These are phyloP conservation scores for Haematococcus lacustris DNA, from an alignment of 139 green algal species.

Conservation along the genomic window DNA sequence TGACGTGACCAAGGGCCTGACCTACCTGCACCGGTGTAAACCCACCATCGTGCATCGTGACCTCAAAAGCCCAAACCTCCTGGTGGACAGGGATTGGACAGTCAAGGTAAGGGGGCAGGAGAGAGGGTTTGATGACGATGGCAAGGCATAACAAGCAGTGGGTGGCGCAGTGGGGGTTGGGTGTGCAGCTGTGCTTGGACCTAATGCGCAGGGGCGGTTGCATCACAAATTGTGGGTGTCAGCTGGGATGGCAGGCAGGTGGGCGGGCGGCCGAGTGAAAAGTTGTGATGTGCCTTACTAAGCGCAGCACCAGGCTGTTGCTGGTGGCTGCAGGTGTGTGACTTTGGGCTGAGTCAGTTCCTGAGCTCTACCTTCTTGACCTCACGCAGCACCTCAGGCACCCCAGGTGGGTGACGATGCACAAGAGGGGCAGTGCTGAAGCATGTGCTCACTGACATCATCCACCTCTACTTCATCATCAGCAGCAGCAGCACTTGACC, in stretches of 20 bases:
- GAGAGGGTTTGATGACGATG: no score
- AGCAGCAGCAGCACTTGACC: background rate
- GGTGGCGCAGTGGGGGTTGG: no score
- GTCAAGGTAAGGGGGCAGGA: constrained; percentile 43
- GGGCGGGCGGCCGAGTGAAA: no score
- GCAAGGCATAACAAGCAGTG: no score
- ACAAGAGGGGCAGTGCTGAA: background rate
- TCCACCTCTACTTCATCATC: background rate
- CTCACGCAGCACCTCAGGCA: constrained; percentile 4
- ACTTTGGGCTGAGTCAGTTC: constrained; percentile 80
- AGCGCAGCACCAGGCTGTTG: no score
- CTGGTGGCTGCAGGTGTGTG: no score
- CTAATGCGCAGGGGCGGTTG: no score
- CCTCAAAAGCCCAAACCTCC: constrained; percentile 76
- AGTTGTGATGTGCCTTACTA: no score
- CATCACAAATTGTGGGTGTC: no score
- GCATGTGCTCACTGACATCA: background rate
- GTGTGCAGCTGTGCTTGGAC: no score
- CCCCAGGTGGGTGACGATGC: background rate
- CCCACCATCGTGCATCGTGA: constrained; percentile 74
- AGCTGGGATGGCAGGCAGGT: no score
- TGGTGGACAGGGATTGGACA: constrained; percentile 82
- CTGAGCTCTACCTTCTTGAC: constrained; percentile 61
- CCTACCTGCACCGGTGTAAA: constrained; percentile 70
- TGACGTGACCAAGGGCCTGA: constrained; percentile 76